These are phyloP conservation scores for Diaporthe longicolla DNA, from an alignment of 2,329 filamentous ascomycete species.

Conservation along the genomic window DNA sequence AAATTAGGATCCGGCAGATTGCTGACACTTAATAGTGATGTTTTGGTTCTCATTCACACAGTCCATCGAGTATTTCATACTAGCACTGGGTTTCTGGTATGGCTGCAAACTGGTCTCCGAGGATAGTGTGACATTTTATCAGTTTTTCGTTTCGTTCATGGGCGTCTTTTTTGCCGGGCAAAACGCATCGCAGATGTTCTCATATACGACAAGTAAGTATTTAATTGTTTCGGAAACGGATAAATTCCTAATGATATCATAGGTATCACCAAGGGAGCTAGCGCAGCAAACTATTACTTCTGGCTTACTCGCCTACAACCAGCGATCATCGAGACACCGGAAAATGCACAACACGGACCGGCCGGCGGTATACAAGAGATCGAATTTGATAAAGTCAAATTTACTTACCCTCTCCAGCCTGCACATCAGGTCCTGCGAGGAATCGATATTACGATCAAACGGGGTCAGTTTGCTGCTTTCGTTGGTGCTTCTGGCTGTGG, in stretches of 20 bases:
- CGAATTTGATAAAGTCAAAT: background rate
- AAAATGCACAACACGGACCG: background rate
- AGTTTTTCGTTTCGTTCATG: slow-evolving; percentile 20
- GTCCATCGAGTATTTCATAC: slow-evolving; percentile 58
- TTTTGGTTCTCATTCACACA: slow-evolving; percentile 55
- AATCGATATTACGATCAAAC: background rate
- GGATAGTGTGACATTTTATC: background rate
- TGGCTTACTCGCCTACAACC: slow-evolving; percentile 15
- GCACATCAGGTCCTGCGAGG: slow-evolving; percentile 12
- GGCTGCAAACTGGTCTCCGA: background rate
- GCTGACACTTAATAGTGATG: slow-evolving; percentile 44
- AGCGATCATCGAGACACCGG: slow-evolving; percentile 6
- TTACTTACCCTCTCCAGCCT: background rate
- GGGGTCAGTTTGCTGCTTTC: slow-evolving; percentile 49
- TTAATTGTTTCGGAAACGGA: too few species aligned
- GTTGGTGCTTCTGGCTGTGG: slow-evolving; percentile 51
- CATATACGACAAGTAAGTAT: background rate
- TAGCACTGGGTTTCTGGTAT: slow-evolving; percentile 59
- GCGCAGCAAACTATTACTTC: slow-evolving; percentile 1
- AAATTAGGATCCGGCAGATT: too few species aligned
- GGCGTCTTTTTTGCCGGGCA: slow-evolving; percentile 7
- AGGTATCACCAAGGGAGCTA: slow-evolving; percentile 15
- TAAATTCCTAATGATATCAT: background rate
- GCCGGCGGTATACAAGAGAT: background rate
- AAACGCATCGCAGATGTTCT: slow-evolving; percentile 1